Evolutionary conservation across 2,329 filamentous ascomycete genomes (phyloP).

Genomic region (Fusarium oxysporum): DNA sequence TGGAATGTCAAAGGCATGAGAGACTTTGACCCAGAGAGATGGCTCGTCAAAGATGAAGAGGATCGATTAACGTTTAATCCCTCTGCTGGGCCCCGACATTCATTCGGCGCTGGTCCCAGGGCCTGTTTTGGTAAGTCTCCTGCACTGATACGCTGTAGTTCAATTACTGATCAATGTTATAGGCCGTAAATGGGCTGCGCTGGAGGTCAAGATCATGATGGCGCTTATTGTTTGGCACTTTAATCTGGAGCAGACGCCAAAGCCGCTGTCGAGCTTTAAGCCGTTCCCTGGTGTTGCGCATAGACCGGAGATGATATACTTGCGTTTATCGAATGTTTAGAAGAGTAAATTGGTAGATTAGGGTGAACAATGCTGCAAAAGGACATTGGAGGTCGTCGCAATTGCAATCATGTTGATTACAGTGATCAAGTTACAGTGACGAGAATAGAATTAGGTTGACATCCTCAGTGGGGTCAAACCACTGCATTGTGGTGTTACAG

Average conservation of each 20-base stretch:
- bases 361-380: fast-evolving
- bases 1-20: background rate
- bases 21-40: background rate
- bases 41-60: background rate
- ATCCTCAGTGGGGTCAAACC: too few species aligned
- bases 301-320: background rate
- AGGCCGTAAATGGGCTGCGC: background rate
- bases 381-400: background rate
- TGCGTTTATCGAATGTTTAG: background rate
- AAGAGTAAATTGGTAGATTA: background rate
- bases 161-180: fast-evolving
- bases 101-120: background rate
- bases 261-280: background rate
- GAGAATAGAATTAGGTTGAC: background rate
- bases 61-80: background rate
- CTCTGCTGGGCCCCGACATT: background rate
- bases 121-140: background rate
- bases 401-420: background rate
- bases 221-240: background rate
- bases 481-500: background rate
- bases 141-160: fast-evolving
- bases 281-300: conserved; percentile 1
- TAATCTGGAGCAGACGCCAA: background rate
- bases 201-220: conserved; percentile 3
- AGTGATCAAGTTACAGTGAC: too few species aligned